These are phyloP conservation scores for Gautieria morchelliformis DNA, from an alignment of 768 basidiomycete genomes.

Conservation along the genomic window DNA sequence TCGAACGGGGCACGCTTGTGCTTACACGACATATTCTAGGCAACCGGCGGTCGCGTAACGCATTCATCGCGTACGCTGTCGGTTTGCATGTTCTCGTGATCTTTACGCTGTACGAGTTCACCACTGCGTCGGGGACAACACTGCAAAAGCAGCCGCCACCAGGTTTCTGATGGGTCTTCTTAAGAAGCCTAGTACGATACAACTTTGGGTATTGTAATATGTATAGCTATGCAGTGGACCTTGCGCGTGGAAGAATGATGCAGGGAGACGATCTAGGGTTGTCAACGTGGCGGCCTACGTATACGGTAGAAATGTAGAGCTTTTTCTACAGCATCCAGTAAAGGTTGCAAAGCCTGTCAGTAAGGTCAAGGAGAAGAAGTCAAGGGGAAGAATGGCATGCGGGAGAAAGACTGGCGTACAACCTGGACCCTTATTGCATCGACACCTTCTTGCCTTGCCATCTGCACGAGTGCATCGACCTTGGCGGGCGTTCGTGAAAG, in stretches of 20 bases:
- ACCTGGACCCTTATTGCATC: slow-evolving; percentile 53
- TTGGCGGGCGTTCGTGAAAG: slow-evolving; percentile 74
- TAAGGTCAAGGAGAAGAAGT: not conserved
- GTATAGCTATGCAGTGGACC: slow-evolving; percentile 1
- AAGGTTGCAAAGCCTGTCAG: slow-evolving; percentile 64
- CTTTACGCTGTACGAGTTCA: slow-evolving; percentile 69
- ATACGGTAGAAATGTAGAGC: slow-evolving; percentile 54
- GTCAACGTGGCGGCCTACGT: slow-evolving; percentile 17
- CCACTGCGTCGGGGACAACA: slow-evolving; percentile 38
- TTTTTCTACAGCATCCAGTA: slow-evolving; percentile 62
- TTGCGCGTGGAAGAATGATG: not conserved
- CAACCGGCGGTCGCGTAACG: slow-evolving; percentile 79
- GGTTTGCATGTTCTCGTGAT: slow-evolving; percentile 74
- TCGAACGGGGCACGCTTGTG: slow-evolving; percentile 80
- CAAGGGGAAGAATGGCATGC: not conserved
- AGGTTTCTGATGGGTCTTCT: slow-evolving; percentile 19
- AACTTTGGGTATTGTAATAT: not conserved
- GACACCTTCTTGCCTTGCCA: slow-evolving; percentile 50
- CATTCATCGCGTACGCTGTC: slow-evolving; percentile 83
- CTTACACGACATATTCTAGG: slow-evolving; percentile 82
- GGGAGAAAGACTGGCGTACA: slow-evolving; percentile 33
- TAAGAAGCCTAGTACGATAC: not conserved
- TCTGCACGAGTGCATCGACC: slow-evolving; percentile 63
- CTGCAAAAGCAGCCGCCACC: slow-evolving; percentile 45
- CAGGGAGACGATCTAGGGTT: not conserved